Evolutionary conservation across 2,329 filamentous ascomycete genomes (phyloP), one percentile per base, ranked within the genome.

Genomic region (Botrytis byssoidea): DNA sequence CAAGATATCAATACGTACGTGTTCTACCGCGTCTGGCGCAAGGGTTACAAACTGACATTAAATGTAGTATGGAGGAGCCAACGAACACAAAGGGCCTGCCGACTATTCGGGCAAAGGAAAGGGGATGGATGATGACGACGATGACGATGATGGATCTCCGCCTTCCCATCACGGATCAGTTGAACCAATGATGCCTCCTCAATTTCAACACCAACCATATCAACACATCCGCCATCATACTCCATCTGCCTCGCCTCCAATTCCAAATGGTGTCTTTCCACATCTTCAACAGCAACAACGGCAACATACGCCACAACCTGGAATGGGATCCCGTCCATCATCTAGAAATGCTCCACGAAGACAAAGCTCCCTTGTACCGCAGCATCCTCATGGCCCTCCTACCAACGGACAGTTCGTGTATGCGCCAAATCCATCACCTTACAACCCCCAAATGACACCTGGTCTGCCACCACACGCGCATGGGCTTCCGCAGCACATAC

Each of bases 81-180:
- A 96, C 83, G 96, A 99, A 83, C 95, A 98, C 84, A 99, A 98
- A 84, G 95, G 95, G 3, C 96, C 96, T 0, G 88, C 89, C 72
- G 96, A 99, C 83, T 99, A 97, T 83, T 93, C 92, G 80, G 94
- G 94, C 77, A 92, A 92, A 83, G 86, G 86, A 74, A 88, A 88
- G 74, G 85, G 85, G 73, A 92, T 77, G 93, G 79, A 96, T 68
- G 94, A 97, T 25, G 93, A 92, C 42, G 92, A 93, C 37, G 92
- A 94, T 55, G 70, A 72, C 67, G 90, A 94, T 71, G 90, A 91
- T 74, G 91, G 92, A 44, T 91, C 87, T 74, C 93, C 92, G 10
- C 89, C 90, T 42, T 80, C 79, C 51, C 77, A 79, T 48, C 79
- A 81, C 42, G 82, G 83, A 63, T 83, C 83, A n/a, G 81, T 84